Percentiles rank a stretch among this genome's conserved stretches.
These are phyloP conservation scores for Boletus reticulatus DNA, from an alignment of 768 basidiomycete species.

Conservation along the genomic window DNA sequence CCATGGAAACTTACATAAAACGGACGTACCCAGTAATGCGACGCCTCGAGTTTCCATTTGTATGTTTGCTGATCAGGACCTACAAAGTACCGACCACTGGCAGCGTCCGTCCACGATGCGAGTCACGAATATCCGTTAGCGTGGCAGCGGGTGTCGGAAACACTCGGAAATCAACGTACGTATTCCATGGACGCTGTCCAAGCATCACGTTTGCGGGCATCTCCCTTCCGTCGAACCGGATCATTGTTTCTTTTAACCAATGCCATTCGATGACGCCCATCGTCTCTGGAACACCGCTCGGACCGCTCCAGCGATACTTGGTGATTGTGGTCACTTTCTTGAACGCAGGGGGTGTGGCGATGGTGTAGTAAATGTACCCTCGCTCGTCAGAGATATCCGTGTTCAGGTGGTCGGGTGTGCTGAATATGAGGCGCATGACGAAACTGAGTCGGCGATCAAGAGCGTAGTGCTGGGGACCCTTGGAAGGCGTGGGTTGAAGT, in stretches of 20 bases:
- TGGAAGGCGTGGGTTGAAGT: neutral
- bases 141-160: neutral
- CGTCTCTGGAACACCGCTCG: conserved; percentile 13
- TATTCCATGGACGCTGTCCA: conserved; percentile 12
- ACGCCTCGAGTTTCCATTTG: conserved; percentile 32
- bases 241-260: conserved; percentile 6
- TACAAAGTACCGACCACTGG: conserved; percentile 33
- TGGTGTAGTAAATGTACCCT: conserved; percentile 15
- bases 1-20: neutral
- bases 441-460: neutral
- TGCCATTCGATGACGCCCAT: conserved; percentile 29
- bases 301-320: conserved; percentile 20
- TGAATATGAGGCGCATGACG: conserved; percentile 23
- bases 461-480: too few relatives aligned
- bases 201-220: conserved; percentile 10
- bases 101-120: too few relatives aligned
- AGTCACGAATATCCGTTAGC: too few relatives aligned
- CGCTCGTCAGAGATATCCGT: conserved; percentile 22
- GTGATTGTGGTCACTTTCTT: conserved; percentile 26
- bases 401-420: conserved; percentile 18
- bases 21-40: conserved; percentile 25
- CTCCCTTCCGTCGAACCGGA: conserved; percentile 18
- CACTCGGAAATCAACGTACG: conserved; percentile 7
- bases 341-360: conserved; percentile 12
- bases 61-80: conserved; percentile 31